phyloP scores from a whole-genome alignment of 257 asterid genomes.

The Solanum medicagineum region DNA sequence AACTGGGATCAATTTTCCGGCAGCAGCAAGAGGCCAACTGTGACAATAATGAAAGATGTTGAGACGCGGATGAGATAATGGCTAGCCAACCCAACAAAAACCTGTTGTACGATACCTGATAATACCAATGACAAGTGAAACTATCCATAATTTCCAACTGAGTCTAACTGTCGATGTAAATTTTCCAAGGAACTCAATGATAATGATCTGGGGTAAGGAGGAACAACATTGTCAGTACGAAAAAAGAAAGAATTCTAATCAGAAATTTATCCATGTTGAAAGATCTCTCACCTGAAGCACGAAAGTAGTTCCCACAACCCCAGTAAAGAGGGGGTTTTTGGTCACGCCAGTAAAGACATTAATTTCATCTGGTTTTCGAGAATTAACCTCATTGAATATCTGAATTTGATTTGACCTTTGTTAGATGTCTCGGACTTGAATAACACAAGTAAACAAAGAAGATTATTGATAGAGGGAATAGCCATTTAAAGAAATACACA shows the following conservation, averaged over 20 bases:
- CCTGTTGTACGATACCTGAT: constrained; percentile 34
- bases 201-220: constrained; percentile 37
- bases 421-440: background rate
- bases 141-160: constrained; percentile 43
- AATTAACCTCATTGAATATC: constrained; percentile 83
- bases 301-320: constrained; percentile 70
- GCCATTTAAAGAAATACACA: background rate
- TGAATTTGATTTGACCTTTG: constrained; percentile 11
- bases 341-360: constrained; percentile 77
- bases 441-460: background rate
- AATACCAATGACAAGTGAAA: constrained; percentile 52
- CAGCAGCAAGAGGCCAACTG: constrained; percentile 94
- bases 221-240: background rate
- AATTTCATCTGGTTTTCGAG: constrained; percentile 76
- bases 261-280: background rate
- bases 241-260: background rate
- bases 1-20: constrained; percentile 74
- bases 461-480: background rate
- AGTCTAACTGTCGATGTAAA: constrained; percentile 53
- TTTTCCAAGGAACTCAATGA: constrained; percentile 71
- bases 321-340: constrained; percentile 66
- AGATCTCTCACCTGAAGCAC: constrained; percentile 48
- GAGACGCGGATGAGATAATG: background rate
- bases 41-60: constrained; percentile 3
- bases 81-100: background rate